phyloP scores from a whole-genome alignment of 305 asterid species.

The Fraxinus greggii region DNA sequence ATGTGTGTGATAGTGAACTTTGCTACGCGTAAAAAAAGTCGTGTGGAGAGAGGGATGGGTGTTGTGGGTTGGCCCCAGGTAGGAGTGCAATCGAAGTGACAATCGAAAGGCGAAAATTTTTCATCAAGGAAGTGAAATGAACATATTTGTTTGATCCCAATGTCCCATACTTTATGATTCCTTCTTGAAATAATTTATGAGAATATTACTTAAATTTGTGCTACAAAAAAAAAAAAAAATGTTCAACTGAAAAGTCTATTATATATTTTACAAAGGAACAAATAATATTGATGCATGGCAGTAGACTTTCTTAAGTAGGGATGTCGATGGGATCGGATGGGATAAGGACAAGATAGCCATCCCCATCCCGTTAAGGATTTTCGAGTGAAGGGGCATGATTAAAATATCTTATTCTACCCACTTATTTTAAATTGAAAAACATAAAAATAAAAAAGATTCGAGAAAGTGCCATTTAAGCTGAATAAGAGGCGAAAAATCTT shows the following conservation, averaged over 20 bases:
- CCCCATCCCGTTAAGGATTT: background rate
- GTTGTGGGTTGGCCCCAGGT: background rate
- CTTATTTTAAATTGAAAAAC: no score
- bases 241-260: background rate
- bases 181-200: background rate
- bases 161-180: background rate
- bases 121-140: background rate
- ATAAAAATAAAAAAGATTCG: background rate
- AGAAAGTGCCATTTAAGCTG: background rate
- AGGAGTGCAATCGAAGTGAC: background rate
- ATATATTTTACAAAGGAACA: background rate
- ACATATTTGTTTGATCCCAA: background rate
- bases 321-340: background rate
- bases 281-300: background rate
- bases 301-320: background rate
- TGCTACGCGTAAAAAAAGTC: background rate
- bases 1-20: background rate
- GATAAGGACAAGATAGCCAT: background rate
- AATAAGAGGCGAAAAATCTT: background rate
- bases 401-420: background rate
- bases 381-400: background rate
- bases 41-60: background rate
- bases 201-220: background rate
- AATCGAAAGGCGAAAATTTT: background rate
- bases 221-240: background rate